phyloP scores from a whole-genome alignment of 2,329 filamentous ascomycete genomes.

The Penicillium digitatum region DNA sequence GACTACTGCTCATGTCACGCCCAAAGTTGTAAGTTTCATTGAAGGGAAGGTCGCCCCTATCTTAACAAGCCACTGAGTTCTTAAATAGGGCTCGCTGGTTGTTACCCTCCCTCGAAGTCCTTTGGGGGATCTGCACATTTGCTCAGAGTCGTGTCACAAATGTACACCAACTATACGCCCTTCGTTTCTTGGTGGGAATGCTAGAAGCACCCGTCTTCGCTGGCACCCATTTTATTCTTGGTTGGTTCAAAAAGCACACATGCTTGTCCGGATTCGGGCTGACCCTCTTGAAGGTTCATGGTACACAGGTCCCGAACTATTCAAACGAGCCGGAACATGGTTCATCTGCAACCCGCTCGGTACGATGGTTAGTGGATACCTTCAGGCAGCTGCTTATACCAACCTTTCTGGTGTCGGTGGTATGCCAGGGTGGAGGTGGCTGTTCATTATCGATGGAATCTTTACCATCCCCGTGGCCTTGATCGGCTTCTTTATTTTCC shows the following conservation, averaged over 20 bases:
- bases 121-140: conserved; percentile 37
- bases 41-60: background rate
- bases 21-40: conserved; percentile 23
- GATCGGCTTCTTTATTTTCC: conserved; percentile 50
- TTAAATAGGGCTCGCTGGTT: conserved; percentile 25
- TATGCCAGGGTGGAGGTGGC: conserved; percentile 52
- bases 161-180: conserved; percentile 32
- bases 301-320: conserved; percentile 46
- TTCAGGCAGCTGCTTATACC: conserved; percentile 53
- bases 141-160: conserved; percentile 32
- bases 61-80: background rate
- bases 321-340: conserved; percentile 55
- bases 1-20: conserved; percentile 29
- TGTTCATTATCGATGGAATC: conserved; percentile 57
- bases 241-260: conserved; percentile 6
- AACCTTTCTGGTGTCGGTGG: conserved; percentile 50
- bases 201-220: conserved; percentile 34
- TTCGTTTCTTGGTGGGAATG: conserved; percentile 36
- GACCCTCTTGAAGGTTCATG: conserved; percentile 30
- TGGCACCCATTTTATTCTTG: conserved; percentile 33
- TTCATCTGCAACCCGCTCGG: conserved; percentile 52
- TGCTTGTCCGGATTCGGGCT: background rate
- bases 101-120: conserved; percentile 30
- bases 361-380: conserved; percentile 56
- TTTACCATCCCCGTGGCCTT: conserved; percentile 56